Evolutionary conservation across 306 rosid species (phyloP).

Genomic region (Inga laurina): DNA sequence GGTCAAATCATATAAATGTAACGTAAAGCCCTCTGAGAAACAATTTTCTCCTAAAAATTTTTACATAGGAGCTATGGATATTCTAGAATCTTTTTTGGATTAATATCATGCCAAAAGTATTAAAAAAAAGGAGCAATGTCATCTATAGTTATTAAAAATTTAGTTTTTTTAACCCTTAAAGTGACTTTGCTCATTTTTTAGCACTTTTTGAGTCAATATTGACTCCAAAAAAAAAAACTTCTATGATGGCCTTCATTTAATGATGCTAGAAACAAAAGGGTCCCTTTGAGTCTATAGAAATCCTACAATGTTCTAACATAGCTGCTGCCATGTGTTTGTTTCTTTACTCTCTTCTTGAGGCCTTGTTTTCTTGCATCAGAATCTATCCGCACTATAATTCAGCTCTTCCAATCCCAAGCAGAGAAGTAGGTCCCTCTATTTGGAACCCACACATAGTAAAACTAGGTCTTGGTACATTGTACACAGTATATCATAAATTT

Average conservation of each 20-base stretch:
- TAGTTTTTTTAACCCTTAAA: too few relatives aligned
- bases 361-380: slow-evolving; percentile 31
- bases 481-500: not conserved
- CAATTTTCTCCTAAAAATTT: not conserved
- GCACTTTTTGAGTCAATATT: too few relatives aligned
- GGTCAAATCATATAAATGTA: not conserved
- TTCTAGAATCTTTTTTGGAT: too few relatives aligned
- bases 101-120: too few relatives aligned
- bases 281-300: slow-evolving; percentile 36
- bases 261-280: slow-evolving; percentile 43
- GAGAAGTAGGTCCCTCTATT: slow-evolving; percentile 44
- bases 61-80: too few relatives aligned
- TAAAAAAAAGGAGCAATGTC: too few relatives aligned
- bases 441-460: not conserved
- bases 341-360: slow-evolving; percentile 33
- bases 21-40: not conserved
- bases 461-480: not conserved
- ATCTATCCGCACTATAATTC: slow-evolving; percentile 20
- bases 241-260: slow-evolving; percentile 55
- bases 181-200: too few relatives aligned
- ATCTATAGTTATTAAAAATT: too few relatives aligned
- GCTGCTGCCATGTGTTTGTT: slow-evolving; percentile 59
- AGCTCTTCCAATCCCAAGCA: slow-evolving; percentile 23
- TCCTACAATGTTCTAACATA: slow-evolving; percentile 57
- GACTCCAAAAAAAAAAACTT: too few relatives aligned